Evolutionary conservation across 495 filamentous ascomycete species (phyloP), one percentile per base, ranked within the genome.

Genomic region (Aspergillus conjunctus): DNA sequence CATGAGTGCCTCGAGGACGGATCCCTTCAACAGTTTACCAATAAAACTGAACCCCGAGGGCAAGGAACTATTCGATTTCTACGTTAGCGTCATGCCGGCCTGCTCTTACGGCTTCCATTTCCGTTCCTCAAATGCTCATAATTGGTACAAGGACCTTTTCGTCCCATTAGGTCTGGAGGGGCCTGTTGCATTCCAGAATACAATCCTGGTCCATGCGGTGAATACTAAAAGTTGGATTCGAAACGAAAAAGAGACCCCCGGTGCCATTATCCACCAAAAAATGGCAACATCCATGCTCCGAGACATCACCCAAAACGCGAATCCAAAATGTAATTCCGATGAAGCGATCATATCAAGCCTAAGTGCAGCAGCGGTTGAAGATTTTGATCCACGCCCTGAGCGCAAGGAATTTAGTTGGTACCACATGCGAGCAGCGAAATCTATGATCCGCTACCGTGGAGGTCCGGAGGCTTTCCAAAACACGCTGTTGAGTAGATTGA

Each of bases 81-180:
- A 76, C 43, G 70, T 74, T n/a, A 73, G 71, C 37, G 68, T 71
- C 30, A 76, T 78, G 73, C 74, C 73, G 0, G 66, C 73, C 8
- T 73, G 70, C 57, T 75, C 72, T 12, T 79, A 77, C 34, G 76
- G 69, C 18, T 45, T 63, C 2, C 72, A 75, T 65, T 72, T 68
- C 12, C 66, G 67, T 15, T 72, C 75, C 4, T 5, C 54, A n/a
- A 69, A 71, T 18, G 75, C 76, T 6, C 72, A 76, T 39, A 73
- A 79, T 26, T 77, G 73, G 75, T 74, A 77, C 46, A 75, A 65
- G 2, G 26, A 62, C 0, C 69, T 75, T 1, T 77, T 77, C 62
- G 71, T 76, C 8, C 71, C 75, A 1, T 71, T 73, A 50, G 73
- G 54, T 21, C 75, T 73, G 72, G 75, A 77, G 68, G 73, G 75